Evolutionary conservation across 345 rosid genomes (phyloP).

Genomic region (Acer negundo): DNA sequence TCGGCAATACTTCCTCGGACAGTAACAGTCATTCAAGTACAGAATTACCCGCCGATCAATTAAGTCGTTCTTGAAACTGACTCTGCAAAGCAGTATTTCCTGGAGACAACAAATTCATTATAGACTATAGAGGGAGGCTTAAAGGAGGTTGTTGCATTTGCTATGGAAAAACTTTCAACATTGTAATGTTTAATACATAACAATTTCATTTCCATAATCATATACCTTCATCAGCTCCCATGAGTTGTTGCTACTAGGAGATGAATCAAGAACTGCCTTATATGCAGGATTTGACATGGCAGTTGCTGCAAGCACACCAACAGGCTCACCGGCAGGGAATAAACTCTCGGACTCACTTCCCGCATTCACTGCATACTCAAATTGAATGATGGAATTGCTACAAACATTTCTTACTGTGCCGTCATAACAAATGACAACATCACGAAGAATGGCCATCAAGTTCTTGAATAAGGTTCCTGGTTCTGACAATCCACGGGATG

Average conservation of each 20-base stretch:
- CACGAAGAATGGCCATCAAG: slow-evolving; percentile 95
- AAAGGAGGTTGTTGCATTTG: background rate
- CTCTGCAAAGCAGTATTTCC: slow-evolving; percentile 91
- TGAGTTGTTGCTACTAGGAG: slow-evolving; percentile 81
- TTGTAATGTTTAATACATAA: background rate
- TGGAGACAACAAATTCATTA: slow-evolving; percentile 32
- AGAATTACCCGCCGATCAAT: slow-evolving; percentile 75
- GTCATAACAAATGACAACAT: slow-evolving; percentile 83
- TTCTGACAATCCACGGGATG: slow-evolving; percentile 88
- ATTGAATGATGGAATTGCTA: slow-evolving; percentile 83
- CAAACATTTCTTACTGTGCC: slow-evolving; percentile 87
- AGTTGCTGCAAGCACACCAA: slow-evolving; percentile 96
- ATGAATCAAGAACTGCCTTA: slow-evolving; percentile 96
- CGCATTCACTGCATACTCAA: slow-evolving; percentile 64
- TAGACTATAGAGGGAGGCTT: background rate
- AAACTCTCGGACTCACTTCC: slow-evolving; percentile 47
- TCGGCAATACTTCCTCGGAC: slow-evolving; percentile 77
- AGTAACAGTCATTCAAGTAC: slow-evolving; percentile 66
- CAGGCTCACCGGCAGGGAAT: slow-evolving; percentile 94
- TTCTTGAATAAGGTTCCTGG: slow-evolving; percentile 95
- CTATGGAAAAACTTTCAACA: background rate
- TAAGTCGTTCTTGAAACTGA: slow-evolving; percentile 65
- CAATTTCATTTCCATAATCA: slow-evolving; percentile 9
- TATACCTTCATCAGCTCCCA: slow-evolving; percentile 98
- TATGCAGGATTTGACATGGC: slow-evolving; percentile 98